Evolutionary conservation across 1,284 basidiomycete genomes (phyloP).

Genomic region (Rhodotorula glutinis): DNA sequence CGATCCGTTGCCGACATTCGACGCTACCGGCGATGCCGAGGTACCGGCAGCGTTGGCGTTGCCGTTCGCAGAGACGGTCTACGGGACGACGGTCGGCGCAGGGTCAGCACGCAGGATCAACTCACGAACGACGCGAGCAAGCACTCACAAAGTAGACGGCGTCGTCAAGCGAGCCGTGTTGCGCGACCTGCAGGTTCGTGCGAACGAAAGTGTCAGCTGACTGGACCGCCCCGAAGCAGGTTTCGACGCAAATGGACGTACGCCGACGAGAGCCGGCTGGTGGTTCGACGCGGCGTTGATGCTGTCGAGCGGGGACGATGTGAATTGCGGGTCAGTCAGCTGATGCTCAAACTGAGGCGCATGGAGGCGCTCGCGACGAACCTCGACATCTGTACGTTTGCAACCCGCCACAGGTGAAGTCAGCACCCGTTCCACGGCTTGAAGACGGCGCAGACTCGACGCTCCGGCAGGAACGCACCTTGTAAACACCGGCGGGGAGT

Average conservation of each 20-base stretch:
- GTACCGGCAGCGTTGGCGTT: background rate
- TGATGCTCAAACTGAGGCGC: background rate
- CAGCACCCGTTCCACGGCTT: background rate
- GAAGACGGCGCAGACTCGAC: background rate
- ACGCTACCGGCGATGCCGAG: background rate
- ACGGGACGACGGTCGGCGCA: background rate
- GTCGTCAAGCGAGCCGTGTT: conserved; percentile 40
- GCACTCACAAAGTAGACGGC: conserved; percentile 31
- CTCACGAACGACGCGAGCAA: background rate
- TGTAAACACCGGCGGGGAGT: conserved; percentile 61
- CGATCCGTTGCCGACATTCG: background rate
- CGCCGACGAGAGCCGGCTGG: conserved; percentile 53
- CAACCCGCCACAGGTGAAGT: background rate
- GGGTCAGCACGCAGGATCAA: background rate
- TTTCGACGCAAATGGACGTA: background rate
- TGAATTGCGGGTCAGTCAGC: conserved; percentile 30
- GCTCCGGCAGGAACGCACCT: conserved; percentile 3
- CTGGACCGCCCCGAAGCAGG: background rate
- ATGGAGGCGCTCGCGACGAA: background rate
- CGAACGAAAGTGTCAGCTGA: background rate
- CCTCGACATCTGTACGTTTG: background rate
- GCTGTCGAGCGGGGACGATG: background rate
- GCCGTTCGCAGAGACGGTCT: conserved; percentile 4
- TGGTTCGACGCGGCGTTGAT: conserved; percentile 59
- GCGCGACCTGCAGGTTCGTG: conserved; percentile 24